Evolutionary conservation across 192 early-diverging fungal species (phyloP).

Genomic region (Backusella luteola): DNA sequence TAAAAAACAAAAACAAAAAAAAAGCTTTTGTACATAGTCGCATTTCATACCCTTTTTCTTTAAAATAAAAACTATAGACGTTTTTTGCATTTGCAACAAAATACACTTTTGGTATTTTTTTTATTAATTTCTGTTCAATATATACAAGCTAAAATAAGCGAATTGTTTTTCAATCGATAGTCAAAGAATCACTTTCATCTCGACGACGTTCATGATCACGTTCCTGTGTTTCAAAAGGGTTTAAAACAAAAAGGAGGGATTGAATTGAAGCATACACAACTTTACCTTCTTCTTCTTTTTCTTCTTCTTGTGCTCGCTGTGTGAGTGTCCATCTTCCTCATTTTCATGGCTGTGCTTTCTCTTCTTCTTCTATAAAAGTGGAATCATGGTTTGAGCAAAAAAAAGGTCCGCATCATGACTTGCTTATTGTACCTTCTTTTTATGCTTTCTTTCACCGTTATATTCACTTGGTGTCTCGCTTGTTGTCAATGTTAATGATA

Average conservation of each 20-base stretch:
- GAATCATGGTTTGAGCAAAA: not conserved
- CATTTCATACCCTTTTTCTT: not conserved
- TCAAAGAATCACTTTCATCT: conserved; percentile 19
- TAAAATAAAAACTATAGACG: not conserved
- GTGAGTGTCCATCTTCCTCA: conserved; percentile 31
- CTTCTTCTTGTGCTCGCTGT: conserved; percentile 38
- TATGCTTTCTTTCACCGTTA: conserved; percentile 28
- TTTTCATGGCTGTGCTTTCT: conserved; percentile 37
- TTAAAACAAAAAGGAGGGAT: not conserved
- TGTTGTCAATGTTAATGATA: not conserved
- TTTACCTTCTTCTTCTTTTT: conserved; percentile 43
- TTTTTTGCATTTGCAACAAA: not conserved
- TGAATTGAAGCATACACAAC: conserved; percentile 3
- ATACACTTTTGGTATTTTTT: not conserved
- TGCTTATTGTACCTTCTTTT: conserved; percentile 35
- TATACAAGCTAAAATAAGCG: not conserved
- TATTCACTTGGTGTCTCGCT: conserved; percentile 10
- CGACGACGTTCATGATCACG: conserved; percentile 12
- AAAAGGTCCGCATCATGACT: not conserved
- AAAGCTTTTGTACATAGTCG: not conserved
- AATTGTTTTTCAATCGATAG: not conserved
- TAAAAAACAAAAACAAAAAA: not conserved
- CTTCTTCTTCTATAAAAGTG: conserved; percentile 32
- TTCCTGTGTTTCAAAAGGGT: conserved; percentile 7
- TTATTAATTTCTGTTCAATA: not conserved